Conservation (phyloP, 306 rosid species). For the Dryas octopetala region DNA sequence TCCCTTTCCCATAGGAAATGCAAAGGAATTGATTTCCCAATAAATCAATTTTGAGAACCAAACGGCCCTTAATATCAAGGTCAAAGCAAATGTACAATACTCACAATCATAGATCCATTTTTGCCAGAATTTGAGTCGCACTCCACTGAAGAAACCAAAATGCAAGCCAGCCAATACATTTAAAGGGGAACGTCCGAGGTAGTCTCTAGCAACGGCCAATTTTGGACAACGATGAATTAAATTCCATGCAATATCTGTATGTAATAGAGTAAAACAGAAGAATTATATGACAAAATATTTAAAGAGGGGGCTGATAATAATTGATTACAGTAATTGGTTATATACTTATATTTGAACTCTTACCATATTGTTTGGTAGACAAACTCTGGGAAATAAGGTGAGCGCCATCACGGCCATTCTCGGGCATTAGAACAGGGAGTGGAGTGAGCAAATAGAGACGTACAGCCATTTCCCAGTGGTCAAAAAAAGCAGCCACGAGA, state of each 20-base stretch:
- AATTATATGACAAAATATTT: no score
- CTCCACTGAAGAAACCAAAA: not conserved
- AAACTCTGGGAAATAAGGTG: not conserved
- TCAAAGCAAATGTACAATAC: not conserved
- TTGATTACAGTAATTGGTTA: no score
- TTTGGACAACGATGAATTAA: not conserved
- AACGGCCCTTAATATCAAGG: no score
- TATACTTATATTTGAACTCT: not conserved
- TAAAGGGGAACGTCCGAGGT: not conserved
- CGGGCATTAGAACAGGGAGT: not conserved
- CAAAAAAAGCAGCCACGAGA: not conserved
- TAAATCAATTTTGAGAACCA: no score
- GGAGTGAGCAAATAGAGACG: not conserved
- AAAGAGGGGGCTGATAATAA: no score
- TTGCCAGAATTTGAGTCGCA: conserved; percentile 7
- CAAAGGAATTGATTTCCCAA: no score
- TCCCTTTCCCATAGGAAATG: no score
- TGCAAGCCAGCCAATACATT: not conserved
- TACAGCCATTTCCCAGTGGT: not conserved
- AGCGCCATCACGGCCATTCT: not conserved
- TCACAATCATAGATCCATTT: conserved; percentile 7
- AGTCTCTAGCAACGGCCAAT: not conserved
- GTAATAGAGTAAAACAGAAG: not conserved
- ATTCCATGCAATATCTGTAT: not conserved
- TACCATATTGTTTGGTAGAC: conserved; percentile 3